Evolutionary conservation across 495 filamentous ascomycete genomes (phyloP).

Genomic region (Hyphodiscus hymeniophilus): DNA sequence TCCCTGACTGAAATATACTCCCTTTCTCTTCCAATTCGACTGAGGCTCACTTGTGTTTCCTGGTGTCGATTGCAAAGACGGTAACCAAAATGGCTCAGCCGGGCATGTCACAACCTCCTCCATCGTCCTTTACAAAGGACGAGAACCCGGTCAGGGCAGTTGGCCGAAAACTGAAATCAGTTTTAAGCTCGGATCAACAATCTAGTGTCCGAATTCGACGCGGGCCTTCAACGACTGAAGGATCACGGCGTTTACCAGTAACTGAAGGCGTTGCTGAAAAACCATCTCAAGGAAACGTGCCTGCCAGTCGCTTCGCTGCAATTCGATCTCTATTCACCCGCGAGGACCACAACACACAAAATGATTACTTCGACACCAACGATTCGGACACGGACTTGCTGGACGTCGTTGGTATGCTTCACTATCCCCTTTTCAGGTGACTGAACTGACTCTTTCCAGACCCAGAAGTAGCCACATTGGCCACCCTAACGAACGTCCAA

Average conservation of each 20-base stretch:
- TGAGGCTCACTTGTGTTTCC: no score
- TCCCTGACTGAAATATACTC: no score
- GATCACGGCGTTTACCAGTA: background rate
- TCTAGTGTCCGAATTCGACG: no score
- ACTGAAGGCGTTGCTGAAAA: background rate
- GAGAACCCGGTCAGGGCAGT: no score
- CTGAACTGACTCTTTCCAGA: slow-evolving; percentile 37
- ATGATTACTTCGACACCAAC: slow-evolving; percentile 30
- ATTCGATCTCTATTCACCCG: slow-evolving; percentile 6
- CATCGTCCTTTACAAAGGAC: no score
- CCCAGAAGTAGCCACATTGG: slow-evolving; percentile 65
- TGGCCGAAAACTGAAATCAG: no score
- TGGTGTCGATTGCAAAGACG: no score
- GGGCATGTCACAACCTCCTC: no score
- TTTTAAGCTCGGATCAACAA: no score
- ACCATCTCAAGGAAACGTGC: background rate
- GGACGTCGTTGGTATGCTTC: slow-evolving; percentile 57
- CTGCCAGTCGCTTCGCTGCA: slow-evolving; percentile 1
- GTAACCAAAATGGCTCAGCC: no score
- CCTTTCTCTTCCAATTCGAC: no score
- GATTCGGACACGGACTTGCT: slow-evolving; percentile 54
- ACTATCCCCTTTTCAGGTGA: background rate
- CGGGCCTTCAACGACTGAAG: no score
- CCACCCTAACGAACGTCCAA: slow-evolving; percentile 70
- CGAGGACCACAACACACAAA: background rate